phyloP scores from a whole-genome alignment of 2,329 filamentous ascomycete genomes.

The Xylaria hypoxylon region DNA sequence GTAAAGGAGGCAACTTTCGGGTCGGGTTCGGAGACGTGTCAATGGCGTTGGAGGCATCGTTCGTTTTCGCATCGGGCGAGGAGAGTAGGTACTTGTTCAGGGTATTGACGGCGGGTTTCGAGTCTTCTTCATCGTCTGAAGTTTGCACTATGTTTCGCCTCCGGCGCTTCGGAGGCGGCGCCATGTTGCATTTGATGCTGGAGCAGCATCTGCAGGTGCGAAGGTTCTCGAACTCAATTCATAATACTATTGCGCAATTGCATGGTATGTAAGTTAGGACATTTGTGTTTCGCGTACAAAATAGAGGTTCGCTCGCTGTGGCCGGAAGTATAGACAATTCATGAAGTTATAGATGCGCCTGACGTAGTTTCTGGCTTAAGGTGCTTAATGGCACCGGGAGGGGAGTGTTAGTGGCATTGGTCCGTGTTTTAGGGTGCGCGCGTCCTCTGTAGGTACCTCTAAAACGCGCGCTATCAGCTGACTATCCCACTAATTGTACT shows the following conservation, averaged over 20 bases:
- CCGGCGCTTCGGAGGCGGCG: conserved; percentile 69
- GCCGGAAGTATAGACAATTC: not conserved
- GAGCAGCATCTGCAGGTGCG: conserved; percentile 44
- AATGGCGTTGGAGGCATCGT: conserved; percentile 43
- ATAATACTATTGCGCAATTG: conserved; percentile 6
- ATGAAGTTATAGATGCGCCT: not conserved
- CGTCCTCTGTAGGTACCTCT: conserved; percentile 33
- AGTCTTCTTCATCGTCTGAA: conserved; percentile 63
- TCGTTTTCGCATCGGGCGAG: conserved; percentile 60
- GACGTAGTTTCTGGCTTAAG: conserved; percentile 14
- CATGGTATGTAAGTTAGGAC: not conserved
- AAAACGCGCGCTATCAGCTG: conserved; percentile 47
- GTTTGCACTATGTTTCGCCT: conserved; percentile 66
- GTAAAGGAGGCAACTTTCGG: conserved; percentile 42
- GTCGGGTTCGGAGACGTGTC: conserved; percentile 46
- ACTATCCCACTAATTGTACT: conserved; percentile 20
- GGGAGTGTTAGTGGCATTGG: conserved; percentile 16
- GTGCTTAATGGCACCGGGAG: conserved; percentile 2
- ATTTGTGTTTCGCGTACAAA: conserved; percentile 2
- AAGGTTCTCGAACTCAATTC: not conserved
- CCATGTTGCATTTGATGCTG: conserved; percentile 56
- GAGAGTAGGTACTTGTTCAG: conserved; percentile 66
- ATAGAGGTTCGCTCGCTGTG: not conserved
- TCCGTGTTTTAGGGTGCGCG: conserved; percentile 26
- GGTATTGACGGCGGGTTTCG: conserved; percentile 57